phyloP scores from a whole-genome alignment of 129 eudicot species.

The Sambucus nigra region DNA sequence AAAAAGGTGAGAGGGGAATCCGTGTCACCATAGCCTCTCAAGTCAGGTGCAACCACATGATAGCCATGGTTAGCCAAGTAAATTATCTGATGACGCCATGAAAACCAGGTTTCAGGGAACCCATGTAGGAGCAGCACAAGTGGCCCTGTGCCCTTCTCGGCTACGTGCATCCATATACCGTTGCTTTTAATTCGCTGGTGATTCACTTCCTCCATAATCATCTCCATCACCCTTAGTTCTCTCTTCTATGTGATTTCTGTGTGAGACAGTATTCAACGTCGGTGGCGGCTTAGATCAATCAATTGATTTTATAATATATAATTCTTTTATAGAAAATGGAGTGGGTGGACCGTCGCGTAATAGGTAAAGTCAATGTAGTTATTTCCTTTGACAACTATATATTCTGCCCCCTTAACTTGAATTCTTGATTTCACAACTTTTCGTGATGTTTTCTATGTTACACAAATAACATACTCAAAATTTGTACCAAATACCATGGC shows the following conservation, averaged over 20 bases:
- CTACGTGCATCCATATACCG: conserved; percentile 56
- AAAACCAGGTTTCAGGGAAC: conserved; percentile 45
- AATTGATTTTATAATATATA: no score
- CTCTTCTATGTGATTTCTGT: background rate
- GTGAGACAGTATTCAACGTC: background rate
- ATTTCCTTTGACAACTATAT: no score
- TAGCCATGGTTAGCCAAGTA: conserved; percentile 41
- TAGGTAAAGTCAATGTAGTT: no score
- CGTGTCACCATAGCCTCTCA: conserved; percentile 48
- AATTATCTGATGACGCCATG: conserved; percentile 49
- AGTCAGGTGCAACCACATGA: conserved; percentile 58
- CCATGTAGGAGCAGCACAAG: conserved; percentile 51
- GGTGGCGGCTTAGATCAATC: background rate
- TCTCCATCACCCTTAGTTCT: conserved; percentile 13
- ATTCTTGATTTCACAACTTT: no score
- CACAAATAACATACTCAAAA: no score
- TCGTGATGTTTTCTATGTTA: no score
- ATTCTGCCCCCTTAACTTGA: no score
- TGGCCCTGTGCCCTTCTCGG: conserved; percentile 43
- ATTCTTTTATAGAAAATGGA: no score
- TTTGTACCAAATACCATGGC: no score
- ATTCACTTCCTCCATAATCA: conserved; percentile 24
- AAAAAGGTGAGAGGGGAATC: conserved; percentile 36
- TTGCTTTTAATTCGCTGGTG: conserved; percentile 40
- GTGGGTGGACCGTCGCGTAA: no score